These are phyloP conservation scores for Mercurialis annua DNA, from an alignment of 345 rosid species.

Conservation along the genomic window DNA sequence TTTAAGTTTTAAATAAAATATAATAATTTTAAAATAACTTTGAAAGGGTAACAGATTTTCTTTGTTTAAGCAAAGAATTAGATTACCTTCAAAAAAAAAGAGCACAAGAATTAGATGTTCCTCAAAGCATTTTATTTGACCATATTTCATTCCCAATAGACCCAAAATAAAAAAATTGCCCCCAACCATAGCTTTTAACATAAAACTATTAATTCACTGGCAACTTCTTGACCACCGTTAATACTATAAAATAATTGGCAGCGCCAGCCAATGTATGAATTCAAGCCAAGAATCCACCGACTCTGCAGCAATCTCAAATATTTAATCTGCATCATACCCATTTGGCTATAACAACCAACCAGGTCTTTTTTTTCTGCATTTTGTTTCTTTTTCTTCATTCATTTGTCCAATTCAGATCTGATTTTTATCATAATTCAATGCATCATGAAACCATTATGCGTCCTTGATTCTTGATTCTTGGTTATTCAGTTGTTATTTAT, in stretches of 20 bases:
- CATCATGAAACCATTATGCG: not conserved
- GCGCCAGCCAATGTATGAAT: not conserved
- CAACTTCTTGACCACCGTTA: not conserved
- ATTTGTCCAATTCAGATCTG: no score
- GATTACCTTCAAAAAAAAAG: no score
- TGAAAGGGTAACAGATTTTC: no score
- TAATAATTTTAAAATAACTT: no score
- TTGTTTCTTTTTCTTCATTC: not conserved
- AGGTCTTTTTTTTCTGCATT: not conserved
- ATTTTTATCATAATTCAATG: not conserved
- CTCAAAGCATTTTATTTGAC: no score
- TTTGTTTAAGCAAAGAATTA: no score
- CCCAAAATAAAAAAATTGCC: no score
- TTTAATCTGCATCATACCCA: not conserved
- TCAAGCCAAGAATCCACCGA: constrained; percentile 15
- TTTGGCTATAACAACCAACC: not conserved
- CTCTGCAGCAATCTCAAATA: not conserved
- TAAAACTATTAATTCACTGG: not conserved
- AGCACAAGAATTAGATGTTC: no score
- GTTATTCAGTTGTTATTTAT: not conserved
- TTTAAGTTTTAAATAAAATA: no score
- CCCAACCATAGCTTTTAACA: not conserved
- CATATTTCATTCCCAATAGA: no score
- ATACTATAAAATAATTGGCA: not conserved
- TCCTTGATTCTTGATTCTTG: not conserved